Evolutionary conservation across 371 early-diverging fungal species (phyloP).

Genomic region (Capniomyces stellatus): DNA sequence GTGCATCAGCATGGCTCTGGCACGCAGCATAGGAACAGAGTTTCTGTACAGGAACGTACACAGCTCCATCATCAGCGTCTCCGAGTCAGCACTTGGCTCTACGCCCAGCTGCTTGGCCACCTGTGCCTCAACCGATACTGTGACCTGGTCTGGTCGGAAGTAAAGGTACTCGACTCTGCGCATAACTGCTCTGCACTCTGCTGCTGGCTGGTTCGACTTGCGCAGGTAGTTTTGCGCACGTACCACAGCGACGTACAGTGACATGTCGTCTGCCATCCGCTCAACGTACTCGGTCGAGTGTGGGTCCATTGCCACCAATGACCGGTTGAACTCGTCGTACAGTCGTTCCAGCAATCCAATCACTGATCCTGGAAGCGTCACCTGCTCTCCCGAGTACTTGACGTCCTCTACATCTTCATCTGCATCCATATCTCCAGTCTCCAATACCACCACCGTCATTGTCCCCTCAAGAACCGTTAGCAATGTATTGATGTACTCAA

Average conservation of each 20-base stretch:
- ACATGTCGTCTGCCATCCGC: conserved; percentile 75
- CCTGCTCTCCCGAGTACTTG: conserved; percentile 30
- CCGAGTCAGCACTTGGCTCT: conserved; percentile 18
- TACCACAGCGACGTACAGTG: conserved; percentile 71
- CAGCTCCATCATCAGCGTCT: conserved; percentile 34
- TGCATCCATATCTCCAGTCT: conserved; percentile 28
- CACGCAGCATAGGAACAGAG: conserved; percentile 61
- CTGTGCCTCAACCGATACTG: conserved; percentile 21
- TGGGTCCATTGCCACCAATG: conserved; percentile 88
- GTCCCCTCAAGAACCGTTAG: conserved; percentile 55
- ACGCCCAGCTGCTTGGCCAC: conserved; percentile 12
- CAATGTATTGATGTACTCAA: conserved; percentile 48
- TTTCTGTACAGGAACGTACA: conserved; percentile 82
- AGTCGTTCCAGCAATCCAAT: conserved; percentile 79
- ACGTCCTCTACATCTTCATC: conserved; percentile 47
- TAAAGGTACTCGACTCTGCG: conserved; percentile 88
- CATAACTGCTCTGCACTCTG: conserved; percentile 53
- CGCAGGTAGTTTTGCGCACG: conserved; percentile 70
- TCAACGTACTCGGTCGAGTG: conserved; percentile 91
- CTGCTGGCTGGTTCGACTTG: conserved; percentile 33
- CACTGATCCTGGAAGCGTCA: conserved; percentile 62
- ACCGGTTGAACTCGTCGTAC: conserved; percentile 91
- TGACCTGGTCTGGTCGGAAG: conserved; percentile 62
- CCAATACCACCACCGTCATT: conserved; percentile 35
- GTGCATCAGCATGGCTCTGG: conserved; percentile 92